phyloP scores from a whole-genome alignment of 1,284 basidiomycete genomes.

The Anthracocystis walkeri region DNA sequence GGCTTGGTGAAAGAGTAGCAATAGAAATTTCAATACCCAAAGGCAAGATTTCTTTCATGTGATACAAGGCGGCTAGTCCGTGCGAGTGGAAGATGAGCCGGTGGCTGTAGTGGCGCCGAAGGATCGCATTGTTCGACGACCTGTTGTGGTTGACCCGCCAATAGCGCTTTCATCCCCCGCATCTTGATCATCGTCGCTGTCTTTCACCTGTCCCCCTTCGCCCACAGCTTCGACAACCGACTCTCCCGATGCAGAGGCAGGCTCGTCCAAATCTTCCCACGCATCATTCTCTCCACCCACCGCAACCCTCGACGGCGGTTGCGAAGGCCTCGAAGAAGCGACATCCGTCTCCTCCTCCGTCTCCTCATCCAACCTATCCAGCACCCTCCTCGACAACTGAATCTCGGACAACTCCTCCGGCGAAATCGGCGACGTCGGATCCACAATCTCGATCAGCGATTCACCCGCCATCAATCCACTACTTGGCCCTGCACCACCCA shows the following conservation, averaged over 20 bases:
- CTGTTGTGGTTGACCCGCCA: slow-evolving; percentile 42
- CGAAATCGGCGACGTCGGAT: slow-evolving; percentile 38
- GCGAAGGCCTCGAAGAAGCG: slow-evolving; percentile 12
- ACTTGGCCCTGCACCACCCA: slow-evolving; percentile 48
- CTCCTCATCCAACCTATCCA: slow-evolving; percentile 63
- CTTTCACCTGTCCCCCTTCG: not conserved
- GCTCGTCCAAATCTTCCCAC: slow-evolving; percentile 43
- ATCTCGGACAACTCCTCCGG: slow-evolving; percentile 39
- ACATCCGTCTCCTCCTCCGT: slow-evolving; percentile 65
- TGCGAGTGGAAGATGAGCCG: slow-evolving; percentile 16
- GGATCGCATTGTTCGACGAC: slow-evolving; percentile 27
- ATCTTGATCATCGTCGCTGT: slow-evolving; percentile 18
- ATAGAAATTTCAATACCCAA: too few relatives aligned
- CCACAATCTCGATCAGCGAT: slow-evolving; percentile 30
- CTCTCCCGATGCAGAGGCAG: slow-evolving; percentile 9
- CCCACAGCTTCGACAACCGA: not conserved
- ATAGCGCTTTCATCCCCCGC: slow-evolving; percentile 28
- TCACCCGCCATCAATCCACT: slow-evolving; percentile 6
- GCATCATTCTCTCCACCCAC: slow-evolving; percentile 32
- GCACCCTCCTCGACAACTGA: slow-evolving; percentile 47
- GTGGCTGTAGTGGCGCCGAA: slow-evolving; percentile 42
- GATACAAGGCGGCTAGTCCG: too few relatives aligned
- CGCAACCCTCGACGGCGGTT: slow-evolving; percentile 7
- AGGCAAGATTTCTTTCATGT: too few relatives aligned
- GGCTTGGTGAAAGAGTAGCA: slow-evolving; percentile 33